Evolutionary conservation across 2,329 filamentous ascomycete species (phyloP).

Genomic region (Sporothrix brunneoviolacea): DNA sequence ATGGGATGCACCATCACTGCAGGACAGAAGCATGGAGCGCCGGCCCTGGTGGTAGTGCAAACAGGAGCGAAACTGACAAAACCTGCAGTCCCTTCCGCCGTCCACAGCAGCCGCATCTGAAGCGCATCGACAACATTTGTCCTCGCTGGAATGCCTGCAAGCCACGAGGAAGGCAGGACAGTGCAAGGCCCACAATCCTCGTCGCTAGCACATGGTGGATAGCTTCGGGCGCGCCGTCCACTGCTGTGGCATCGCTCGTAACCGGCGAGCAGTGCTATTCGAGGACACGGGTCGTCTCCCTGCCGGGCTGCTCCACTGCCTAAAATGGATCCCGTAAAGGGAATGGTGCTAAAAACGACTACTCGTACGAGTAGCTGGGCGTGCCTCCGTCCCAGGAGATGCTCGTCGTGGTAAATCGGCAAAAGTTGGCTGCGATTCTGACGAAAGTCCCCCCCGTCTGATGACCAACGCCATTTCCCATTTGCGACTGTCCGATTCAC

Average conservation of each 20-base stretch:
- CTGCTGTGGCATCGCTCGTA: slow-evolving; percentile 7
- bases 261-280: neutral
- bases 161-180: neutral
- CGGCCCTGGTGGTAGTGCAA: too few relatives aligned
- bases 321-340: neutral
- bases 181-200: neutral
- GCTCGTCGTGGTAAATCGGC: too few relatives aligned
- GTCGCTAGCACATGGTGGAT: slow-evolving; percentile 6
- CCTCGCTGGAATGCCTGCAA: slow-evolving; percentile 4
- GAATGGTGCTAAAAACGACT: neutral
- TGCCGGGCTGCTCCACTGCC: slow-evolving; percentile 8
- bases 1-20: neutral
- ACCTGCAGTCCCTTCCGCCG: too few relatives aligned
- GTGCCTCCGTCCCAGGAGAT: too few relatives aligned
- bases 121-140: too few relatives aligned
- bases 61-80: too few relatives aligned
- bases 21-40: too few relatives aligned
- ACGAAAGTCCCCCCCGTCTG: too few relatives aligned
- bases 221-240: slow-evolving; percentile 8
- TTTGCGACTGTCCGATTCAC: too few relatives aligned
- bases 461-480: too few relatives aligned
- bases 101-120: neutral
- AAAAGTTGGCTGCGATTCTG: too few relatives aligned
- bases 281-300: neutral
- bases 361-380: too few relatives aligned